Base-by-base conservation (phyloP, 2,329 filamentous ascomycete genomes). In the Diaporthe sp. region DNA sequence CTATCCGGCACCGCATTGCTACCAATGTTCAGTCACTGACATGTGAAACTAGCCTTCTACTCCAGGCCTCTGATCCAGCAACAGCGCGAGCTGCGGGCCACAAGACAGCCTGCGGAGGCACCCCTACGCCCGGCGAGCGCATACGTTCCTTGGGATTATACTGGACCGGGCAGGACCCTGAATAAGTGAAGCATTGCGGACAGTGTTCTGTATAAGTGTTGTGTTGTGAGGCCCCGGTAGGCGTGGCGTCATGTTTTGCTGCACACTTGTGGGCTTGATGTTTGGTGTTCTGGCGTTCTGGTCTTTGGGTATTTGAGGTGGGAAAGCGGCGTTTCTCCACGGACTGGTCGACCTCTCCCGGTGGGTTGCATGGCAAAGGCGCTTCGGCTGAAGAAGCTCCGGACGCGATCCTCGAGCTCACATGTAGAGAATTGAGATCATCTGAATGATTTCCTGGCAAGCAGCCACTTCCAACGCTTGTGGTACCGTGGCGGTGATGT, bases 321-420 rank as follows among this genome's bases (percentile, higher is more conserved):
- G 47, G 3, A 47, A 42, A 5, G 37, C 34, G 25, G 49, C 37
- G 25, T 65, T 39, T 12, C 37, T 39, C 1, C 4, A 34, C 28
- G 34, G 47, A 20, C 47, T 60, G 47, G 71, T 25, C 25, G 22
- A 42, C 58, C 5, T 55, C n/a, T 70, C 22, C n/a, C 28, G 10
- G 13, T 47, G 47, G 31, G 42, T 44, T 67, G 80, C 79, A 76
- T 70, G 49, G 34, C 17, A 70, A 22, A 9, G 65, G 34, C 65
- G 65, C 25, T 42, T 28, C 34, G 49, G 34, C 31, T 34, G 34
- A 17, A 42, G n/a, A 70, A 22, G 31, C 4, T 20, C 5, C 31
- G 42, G 61, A 49, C 25, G 25, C 4, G 47, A 39, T 28, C 49
- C 37, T 55, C n/a, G n/a, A 31, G 65, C 49, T 42, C n/a, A 28